phyloP scores from a whole-genome alignment of 176 grass and related monocot species.

The Carex littledalei region DNA sequence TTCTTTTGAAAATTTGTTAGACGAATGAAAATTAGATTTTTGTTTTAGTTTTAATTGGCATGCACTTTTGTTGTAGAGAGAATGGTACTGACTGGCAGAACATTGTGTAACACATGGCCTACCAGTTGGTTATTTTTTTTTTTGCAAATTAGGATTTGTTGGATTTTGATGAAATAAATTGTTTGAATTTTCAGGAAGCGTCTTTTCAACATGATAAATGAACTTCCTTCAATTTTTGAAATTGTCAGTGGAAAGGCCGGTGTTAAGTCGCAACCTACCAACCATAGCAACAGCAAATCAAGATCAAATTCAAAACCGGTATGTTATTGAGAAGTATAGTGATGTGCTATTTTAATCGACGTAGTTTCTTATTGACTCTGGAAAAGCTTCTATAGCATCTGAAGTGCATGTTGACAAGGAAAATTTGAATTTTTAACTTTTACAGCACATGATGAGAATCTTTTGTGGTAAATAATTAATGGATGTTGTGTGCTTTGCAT shows the following conservation, averaged over 20 bases:
- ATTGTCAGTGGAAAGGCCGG: slow-evolving; percentile 75
- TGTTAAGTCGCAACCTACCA: slow-evolving; percentile 35
- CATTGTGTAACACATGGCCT: background rate
- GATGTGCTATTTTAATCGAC: background rate
- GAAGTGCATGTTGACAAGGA: background rate
- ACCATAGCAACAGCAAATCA: slow-evolving; percentile 73
- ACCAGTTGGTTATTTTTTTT: background rate
- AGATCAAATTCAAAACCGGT: slow-evolving; percentile 78
- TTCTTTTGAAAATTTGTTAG: background rate
- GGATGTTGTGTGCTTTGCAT: background rate
- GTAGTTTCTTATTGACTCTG: background rate
- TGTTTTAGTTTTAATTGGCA: background rate
- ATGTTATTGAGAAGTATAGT: background rate
- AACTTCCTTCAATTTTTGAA: slow-evolving; percentile 74
- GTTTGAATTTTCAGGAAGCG: slow-evolving; percentile 58
- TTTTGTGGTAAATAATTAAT: background rate
- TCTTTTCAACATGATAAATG: slow-evolving; percentile 86
- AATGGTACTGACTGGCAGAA: background rate
- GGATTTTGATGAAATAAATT: background rate
- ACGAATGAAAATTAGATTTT: background rate
- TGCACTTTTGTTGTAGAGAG: background rate
- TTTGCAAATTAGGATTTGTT: background rate
- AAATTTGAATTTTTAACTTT: background rate
- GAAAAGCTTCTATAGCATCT: background rate
- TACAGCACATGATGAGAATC: background rate